These are phyloP conservation scores for Physocladia obscura DNA, from an alignment of 192 early-diverging fungal species.

Conservation along the genomic window DNA sequence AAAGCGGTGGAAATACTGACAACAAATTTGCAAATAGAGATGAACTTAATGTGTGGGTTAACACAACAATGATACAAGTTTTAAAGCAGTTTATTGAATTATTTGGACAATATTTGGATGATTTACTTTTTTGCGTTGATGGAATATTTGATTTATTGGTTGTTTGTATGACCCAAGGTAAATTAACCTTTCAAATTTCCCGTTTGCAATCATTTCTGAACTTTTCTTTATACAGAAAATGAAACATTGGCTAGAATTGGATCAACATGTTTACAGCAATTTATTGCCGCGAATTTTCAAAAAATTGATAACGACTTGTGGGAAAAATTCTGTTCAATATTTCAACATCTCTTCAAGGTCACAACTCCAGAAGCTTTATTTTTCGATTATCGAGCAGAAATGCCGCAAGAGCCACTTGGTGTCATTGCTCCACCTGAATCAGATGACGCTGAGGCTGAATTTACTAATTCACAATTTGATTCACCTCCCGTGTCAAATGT, in stretches of 20 bases:
- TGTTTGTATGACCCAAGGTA: slow-evolving; percentile 85
- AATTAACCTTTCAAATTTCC: neutral
- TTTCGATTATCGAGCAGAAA: slow-evolving; percentile 43
- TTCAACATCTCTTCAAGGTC: slow-evolving; percentile 72
- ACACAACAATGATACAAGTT: slow-evolving; percentile 91
- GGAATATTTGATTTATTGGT: slow-evolving; percentile 77
- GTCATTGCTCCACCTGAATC: slow-evolving; percentile 23
- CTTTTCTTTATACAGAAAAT: slow-evolving; percentile 56
- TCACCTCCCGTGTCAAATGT: neutral
- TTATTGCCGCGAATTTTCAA: slow-evolving; percentile 75
- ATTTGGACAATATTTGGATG: slow-evolving; percentile 76
- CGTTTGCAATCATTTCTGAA: neutral
- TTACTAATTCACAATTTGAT: neutral
- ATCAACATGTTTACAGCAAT: slow-evolving; percentile 84
- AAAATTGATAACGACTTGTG: slow-evolving; percentile 73
- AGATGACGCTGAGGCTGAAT: neutral
- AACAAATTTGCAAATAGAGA: slow-evolving; percentile 75
- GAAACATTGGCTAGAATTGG: slow-evolving; percentile 88
- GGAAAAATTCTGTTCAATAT: slow-evolving; percentile 68
- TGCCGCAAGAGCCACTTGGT: slow-evolving; percentile 25
- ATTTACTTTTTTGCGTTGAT: slow-evolving; percentile 70
- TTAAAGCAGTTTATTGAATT: slow-evolving; percentile 83
- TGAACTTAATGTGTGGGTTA: slow-evolving; percentile 89
- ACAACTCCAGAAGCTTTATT: slow-evolving; percentile 78
- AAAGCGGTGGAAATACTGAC: slow-evolving; percentile 29